Base-by-base conservation (phyloP, 371 early-diverging fungal species). In the Rhizoclosmatium hyalinum region DNA sequence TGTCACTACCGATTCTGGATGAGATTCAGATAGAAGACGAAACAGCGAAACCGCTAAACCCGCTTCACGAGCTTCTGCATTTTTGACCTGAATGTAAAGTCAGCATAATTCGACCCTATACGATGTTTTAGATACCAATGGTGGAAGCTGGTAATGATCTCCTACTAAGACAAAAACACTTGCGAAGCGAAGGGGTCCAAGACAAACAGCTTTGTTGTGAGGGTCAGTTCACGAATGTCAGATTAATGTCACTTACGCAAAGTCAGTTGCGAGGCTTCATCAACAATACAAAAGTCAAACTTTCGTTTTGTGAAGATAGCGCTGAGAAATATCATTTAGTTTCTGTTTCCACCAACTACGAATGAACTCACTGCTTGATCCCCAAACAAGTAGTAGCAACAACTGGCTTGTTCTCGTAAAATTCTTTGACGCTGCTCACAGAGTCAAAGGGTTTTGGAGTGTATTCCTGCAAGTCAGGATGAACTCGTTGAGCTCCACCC, bases 111-210 rank as follows among this genome's bases (percentile, higher is more conserved):
- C 64, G 21, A 39, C 44, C 55, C 68, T 32, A 32, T 32, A 32
- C 32, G 32, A 32, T 2, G 17, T 1, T 50, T 1, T 50, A 17
- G 50, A 53, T 82, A 95, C 93, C 68, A 99, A 81, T 4, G 99
- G 99, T n/a, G 96, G 95, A 2, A 99, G 90, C 80, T 99, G 99
- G 76, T 98, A 92, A 76, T 96, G 95, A 81, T 99, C 99, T 14
- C 99, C 99, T 10, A 99, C 98, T 5, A 99, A 85, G 17, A 99
- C 91, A 90, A 99, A 98, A 10, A 77, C 84, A 14, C 90, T 82
- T 2, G 96, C 94, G 72, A 86, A 89, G n/a, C 90, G 86, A 53
- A 99, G 81, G 2, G 99, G 99, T 0, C 98, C 98, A 53, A 99
- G 75, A 73, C 95, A 92, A 1, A 93, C 92, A 0, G 99, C 70